Conservation (phyloP, 1,139 yeast species). For the Saccharomyces hybrid region DNA sequence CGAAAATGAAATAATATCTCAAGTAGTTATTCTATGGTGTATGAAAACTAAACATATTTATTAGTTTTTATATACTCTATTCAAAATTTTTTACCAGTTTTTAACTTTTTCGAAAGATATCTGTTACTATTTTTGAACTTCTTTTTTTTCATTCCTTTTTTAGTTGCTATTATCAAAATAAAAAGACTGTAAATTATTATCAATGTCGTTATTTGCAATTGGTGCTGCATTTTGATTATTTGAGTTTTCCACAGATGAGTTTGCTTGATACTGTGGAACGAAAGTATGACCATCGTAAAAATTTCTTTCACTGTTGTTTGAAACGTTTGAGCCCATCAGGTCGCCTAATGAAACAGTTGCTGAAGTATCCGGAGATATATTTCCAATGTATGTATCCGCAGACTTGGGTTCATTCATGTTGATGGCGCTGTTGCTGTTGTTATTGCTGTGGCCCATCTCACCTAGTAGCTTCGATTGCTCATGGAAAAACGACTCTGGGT, state of each 20-base stretch:
- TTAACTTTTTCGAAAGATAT: background rate
- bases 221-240: background rate
- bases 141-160: background rate
- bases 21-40: background rate
- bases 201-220: constrained; percentile 7
- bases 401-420: background rate
- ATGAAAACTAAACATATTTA: background rate
- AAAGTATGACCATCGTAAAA: background rate
- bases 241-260: background rate
- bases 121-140: background rate
- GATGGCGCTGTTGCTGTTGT: constrained; percentile 3
- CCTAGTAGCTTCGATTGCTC: constrained; percentile 8
- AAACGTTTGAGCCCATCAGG: background rate
- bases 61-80: background rate
- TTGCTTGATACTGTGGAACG: background rate
- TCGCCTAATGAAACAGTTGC: constrained; percentile 9
- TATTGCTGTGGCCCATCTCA: background rate
- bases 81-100: background rate
- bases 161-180: constrained; percentile 4
- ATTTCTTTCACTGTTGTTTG: background rate
- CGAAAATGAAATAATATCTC: background rate
- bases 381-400: constrained; percentile 2
- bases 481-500: constrained; percentile 13
- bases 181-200: constrained; percentile 7
- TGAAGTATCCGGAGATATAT: constrained; percentile 8